Evolutionary conservation across 805 yeast genomes (phyloP).

Genomic region (Kazachstania kunashirensis): DNA sequence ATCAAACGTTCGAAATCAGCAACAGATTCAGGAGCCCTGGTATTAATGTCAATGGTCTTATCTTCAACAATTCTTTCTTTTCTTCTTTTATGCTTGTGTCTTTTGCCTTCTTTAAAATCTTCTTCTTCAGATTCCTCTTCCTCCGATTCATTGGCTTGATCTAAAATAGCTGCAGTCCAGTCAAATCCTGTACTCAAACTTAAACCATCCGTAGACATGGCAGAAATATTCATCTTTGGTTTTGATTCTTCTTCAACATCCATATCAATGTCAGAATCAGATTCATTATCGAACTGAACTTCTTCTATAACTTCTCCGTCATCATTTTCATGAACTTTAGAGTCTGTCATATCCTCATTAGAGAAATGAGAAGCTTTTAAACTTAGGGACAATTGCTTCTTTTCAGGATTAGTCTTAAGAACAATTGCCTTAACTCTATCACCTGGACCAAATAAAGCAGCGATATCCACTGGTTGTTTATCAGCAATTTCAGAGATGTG

Average conservation of each 20-base stretch:
- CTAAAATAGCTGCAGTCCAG: slow-evolving; percentile 88
- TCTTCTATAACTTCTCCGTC: slow-evolving; percentile 25
- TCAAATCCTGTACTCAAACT: slow-evolving; percentile 77
- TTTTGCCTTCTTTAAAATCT: slow-evolving; percentile 35
- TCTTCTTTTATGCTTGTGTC: slow-evolving; percentile 40
- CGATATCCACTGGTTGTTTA: slow-evolving; percentile 44
- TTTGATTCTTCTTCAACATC: slow-evolving; percentile 24
- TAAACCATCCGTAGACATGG: slow-evolving; percentile 42
- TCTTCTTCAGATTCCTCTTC: slow-evolving; percentile 51
- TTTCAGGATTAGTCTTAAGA: slow-evolving; percentile 48
- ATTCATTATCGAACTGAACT: slow-evolving; percentile 21
- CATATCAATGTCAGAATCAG: slow-evolving; percentile 21
- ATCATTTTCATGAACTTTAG: slow-evolving; percentile 20
- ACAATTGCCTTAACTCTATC: slow-evolving; percentile 84
- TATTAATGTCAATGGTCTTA: slow-evolving; percentile 71
- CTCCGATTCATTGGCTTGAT: slow-evolving; percentile 57
- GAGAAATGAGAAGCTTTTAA: slow-evolving; percentile 88
- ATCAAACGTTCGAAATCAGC: slow-evolving; percentile 86
- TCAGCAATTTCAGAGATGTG: slow-evolving; percentile 81
- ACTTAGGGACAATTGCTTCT: slow-evolving; percentile 76
- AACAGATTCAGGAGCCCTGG: slow-evolving; percentile 85
- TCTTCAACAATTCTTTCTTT: slow-evolving; percentile 48
- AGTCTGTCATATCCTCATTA: slow-evolving; percentile 23
- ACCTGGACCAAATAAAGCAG: slow-evolving; percentile 71
- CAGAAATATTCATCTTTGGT: slow-evolving; percentile 3